Base-by-base conservation (phyloP, 148 eudicot genomes). In the Silene uniflora region DNA sequence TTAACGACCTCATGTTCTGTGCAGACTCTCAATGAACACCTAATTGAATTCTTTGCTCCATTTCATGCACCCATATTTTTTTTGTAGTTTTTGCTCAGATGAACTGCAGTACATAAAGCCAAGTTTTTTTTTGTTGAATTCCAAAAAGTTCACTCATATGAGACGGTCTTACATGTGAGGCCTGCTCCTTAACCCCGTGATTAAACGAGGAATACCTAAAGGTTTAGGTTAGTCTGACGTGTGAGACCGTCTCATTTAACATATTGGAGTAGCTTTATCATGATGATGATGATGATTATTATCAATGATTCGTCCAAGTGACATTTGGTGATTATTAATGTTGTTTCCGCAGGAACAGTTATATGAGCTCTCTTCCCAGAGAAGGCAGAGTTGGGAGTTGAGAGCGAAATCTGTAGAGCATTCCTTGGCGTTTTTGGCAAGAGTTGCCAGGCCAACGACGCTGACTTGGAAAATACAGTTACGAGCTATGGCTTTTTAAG, bases 341-440 rank as follows among this genome's bases (percentile, higher is more conserved):
- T 19, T 54, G 67, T 22, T 62, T 73, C 67, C 10, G 3, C 79
- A 77, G 75, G 75, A 44, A 18, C 11, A n/a, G 22, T 54, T 56
- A 39, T 5, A 35, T 75, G 42, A n/a, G 7, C 18, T 32, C 72
- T 10, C 59, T 21, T 54, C 69, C 32, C 29, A 54, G 66, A 58
- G 7, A 0, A 63, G 27, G 10, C n/a, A 58, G n/a, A 19, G 10
- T 49, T 63, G 13, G 3, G 39, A 61, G 18, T 58, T 49, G 3
- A 14, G 55, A 1, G 55, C 17, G 4, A 56, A 66, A 66, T 66
- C 10, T 59, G 73, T 35, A 39, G 69, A 76, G 54, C 44, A 23
- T 77, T 55, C 55, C 62, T 22, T 1, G 22, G 18, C 14, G 17
- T 49, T 19, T 27, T 10, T 67, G 47, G 0, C 60, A 12, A 16